Evolutionary conservation across 1,284 basidiomycete species (phyloP).

Genomic region (Puccinia sorghi): DNA sequence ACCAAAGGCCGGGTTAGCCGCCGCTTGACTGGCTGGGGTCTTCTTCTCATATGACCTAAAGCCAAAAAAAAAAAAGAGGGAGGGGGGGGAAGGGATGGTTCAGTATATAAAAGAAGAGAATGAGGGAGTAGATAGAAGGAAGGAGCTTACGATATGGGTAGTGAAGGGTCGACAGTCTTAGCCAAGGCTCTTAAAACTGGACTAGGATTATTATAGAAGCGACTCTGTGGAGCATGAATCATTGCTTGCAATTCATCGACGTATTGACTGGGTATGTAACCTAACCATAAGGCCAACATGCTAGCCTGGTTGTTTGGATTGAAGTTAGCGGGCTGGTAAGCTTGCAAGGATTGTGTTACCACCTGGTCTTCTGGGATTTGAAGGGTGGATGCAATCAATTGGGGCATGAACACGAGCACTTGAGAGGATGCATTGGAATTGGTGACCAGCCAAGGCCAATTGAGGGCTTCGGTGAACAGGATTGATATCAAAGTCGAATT

Average conservation of each 20-base stretch:
- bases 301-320: slow-evolving; percentile 55
- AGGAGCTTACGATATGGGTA: slow-evolving; percentile 49
- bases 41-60: slow-evolving; percentile 24
- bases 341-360: slow-evolving; percentile 59
- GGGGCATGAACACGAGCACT: slow-evolving; percentile 54
- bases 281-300: slow-evolving; percentile 60
- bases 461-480: slow-evolving; percentile 52
- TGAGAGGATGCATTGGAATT: slow-evolving; percentile 55
- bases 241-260: slow-evolving; percentile 57
- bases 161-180: slow-evolving; percentile 51
- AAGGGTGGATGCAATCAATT: slow-evolving; percentile 52
- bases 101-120: not conserved
- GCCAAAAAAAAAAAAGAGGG: not conserved
- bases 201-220: slow-evolving; percentile 59
- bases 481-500: slow-evolving; percentile 52
- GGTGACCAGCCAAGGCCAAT: slow-evolving; percentile 54
- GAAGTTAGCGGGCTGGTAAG: slow-evolving; percentile 59
- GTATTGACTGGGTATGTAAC: slow-evolving; percentile 58
- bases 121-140: not conserved
- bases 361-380: slow-evolving; percentile 54
- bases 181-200: slow-evolving; percentile 52
- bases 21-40: slow-evolving; percentile 22
- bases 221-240: slow-evolving; percentile 58
- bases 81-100: not conserved
- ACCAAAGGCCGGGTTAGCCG: not conserved